Percentiles rank a stretch among this genome's conserved stretches.
Evolutionary conservation across 2,329 filamentous ascomycete species (phyloP).

Genomic region (Trichoderma gracile): DNA sequence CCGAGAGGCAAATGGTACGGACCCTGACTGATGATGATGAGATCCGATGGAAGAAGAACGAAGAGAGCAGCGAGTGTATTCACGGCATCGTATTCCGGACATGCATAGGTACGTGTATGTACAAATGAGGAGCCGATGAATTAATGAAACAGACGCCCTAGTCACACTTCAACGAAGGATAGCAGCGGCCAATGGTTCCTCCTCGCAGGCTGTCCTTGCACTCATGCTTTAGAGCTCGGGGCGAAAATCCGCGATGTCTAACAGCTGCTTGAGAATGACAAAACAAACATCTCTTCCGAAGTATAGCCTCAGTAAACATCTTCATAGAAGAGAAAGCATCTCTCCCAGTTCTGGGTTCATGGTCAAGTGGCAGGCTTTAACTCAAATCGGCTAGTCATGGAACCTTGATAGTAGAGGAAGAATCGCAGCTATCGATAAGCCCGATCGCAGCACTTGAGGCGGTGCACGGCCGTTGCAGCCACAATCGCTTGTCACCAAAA

Average conservation of each 20-base stretch:
- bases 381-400: conserved; percentile 19
- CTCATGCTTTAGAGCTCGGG: neutral
- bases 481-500: conserved; percentile 4
- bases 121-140: neutral
- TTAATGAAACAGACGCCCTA: neutral
- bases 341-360: neutral
- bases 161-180: neutral
- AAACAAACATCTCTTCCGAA: neutral
- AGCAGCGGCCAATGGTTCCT: neutral
- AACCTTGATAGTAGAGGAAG: neutral
- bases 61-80: neutral
- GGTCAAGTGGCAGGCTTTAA: neutral
- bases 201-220: neutral
- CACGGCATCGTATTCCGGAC: too few relatives aligned
- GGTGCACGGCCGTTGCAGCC: conserved; percentile 15
- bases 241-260: too few relatives aligned
- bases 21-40: too few relatives aligned
- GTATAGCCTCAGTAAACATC: neutral
- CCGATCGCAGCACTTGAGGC: conserved; percentile 6
- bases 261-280: too few relatives aligned
- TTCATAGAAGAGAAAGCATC: too few relatives aligned
- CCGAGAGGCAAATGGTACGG: neutral
- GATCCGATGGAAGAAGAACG: neutral
- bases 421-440: conserved; percentile 10
- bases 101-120: neutral